A percentile compares a stretch with the other conserved stretches of the same genome.
phyloP scores from a whole-genome alignment of 352 stramenopile species.

The Nothophytophthora sp. region DNA sequence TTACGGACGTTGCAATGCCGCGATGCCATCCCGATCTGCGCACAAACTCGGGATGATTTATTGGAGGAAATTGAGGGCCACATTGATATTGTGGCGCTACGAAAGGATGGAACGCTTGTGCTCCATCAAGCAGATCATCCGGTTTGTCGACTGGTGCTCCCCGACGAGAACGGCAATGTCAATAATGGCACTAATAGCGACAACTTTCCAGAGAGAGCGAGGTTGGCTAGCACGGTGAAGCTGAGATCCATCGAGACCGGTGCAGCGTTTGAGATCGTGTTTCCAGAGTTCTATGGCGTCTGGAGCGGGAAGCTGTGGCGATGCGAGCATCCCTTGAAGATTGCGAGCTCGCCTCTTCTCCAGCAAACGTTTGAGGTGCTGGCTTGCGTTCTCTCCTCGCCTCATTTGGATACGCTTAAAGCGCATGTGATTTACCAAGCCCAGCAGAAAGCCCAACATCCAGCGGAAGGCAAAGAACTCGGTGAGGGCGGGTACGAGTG shows the following conservation, averaged over 20 bases:
- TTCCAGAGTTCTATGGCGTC: constrained; percentile 10
- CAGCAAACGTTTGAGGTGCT: constrained; percentile 37
- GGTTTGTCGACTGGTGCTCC: constrained; percentile 36
- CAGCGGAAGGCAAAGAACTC: neutral
- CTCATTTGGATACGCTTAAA: constrained; percentile 15
- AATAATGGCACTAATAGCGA: neutral
- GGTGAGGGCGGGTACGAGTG: constrained; percentile 21
- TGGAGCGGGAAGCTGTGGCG: constrained; percentile 27
- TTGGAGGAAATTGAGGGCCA: constrained; percentile 2
- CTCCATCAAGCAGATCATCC: constrained; percentile 32
- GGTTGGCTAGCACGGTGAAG: constrained; percentile 16
- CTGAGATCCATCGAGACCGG: constrained; percentile 25
- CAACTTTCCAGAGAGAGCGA: neutral
- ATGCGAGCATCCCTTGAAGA: constrained; percentile 44
- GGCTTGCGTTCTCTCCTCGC: constrained; percentile 23
- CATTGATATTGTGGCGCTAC: constrained; percentile 47
- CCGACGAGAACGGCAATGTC: constrained; percentile 1
- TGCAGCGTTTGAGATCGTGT: constrained; percentile 33
- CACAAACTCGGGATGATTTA: neutral
- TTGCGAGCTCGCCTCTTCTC: constrained; percentile 32
- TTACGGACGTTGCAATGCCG: constrained; percentile 34
- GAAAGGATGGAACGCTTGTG: constrained; percentile 26
- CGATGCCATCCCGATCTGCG: constrained; percentile 40
- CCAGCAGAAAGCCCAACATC: constrained; percentile 15
- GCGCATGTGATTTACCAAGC: constrained; percentile 15